These are phyloP conservation scores for Phylloporus arenicola DNA, from an alignment of 768 basidiomycete genomes.

Conservation along the genomic window DNA sequence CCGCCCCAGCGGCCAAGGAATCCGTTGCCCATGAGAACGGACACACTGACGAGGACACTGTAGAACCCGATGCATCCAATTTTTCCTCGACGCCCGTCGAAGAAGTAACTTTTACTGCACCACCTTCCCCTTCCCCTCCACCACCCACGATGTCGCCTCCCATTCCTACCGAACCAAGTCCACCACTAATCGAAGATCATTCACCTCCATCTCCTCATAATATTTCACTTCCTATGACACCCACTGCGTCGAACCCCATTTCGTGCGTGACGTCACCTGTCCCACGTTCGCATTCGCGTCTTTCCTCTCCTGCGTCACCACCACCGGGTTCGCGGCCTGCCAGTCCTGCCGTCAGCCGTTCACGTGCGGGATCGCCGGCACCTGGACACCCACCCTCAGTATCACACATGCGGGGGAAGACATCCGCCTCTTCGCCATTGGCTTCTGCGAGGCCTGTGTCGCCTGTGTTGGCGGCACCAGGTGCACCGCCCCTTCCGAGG, in stretches of 20 bases:
- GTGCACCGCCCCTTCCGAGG: slow-evolving; percentile 57
- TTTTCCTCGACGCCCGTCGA: slow-evolving; percentile 19
- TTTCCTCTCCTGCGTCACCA: slow-evolving; percentile 20
- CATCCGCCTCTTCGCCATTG: slow-evolving; percentile 23
- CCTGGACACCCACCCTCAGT: neutral
- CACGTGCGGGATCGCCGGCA: slow-evolving; percentile 23
- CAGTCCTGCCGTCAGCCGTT: slow-evolving; percentile 20
- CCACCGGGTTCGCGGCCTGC: slow-evolving; percentile 31
- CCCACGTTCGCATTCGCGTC: slow-evolving; percentile 32
- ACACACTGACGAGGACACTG: slow-evolving; percentile 6
- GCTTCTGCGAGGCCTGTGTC: slow-evolving; percentile 34
- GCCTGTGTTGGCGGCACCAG: slow-evolving; percentile 24
- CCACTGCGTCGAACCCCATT: slow-evolving; percentile 24
- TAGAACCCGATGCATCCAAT: slow-evolving; percentile 7
- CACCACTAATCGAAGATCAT: slow-evolving; percentile 3
- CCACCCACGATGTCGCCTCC: neutral
- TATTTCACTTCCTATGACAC: slow-evolving; percentile 23
- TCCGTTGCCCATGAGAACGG: neutral
- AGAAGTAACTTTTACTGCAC: slow-evolving; percentile 18
- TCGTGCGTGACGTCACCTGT: slow-evolving; percentile 13
- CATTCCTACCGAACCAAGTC: slow-evolving; percentile 7
- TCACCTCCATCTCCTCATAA: slow-evolving; percentile 18
- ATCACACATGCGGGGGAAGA: slow-evolving; percentile 15
- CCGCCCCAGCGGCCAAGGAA: slow-evolving; percentile 2
- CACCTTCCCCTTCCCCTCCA: slow-evolving; percentile 4